A percentile compares a stretch with the other conserved stretches of the same genome.
These are phyloP conservation scores for Paraphoma sp. DNA, from an alignment of 2,329 filamentous ascomycete species.

Conservation along the genomic window DNA sequence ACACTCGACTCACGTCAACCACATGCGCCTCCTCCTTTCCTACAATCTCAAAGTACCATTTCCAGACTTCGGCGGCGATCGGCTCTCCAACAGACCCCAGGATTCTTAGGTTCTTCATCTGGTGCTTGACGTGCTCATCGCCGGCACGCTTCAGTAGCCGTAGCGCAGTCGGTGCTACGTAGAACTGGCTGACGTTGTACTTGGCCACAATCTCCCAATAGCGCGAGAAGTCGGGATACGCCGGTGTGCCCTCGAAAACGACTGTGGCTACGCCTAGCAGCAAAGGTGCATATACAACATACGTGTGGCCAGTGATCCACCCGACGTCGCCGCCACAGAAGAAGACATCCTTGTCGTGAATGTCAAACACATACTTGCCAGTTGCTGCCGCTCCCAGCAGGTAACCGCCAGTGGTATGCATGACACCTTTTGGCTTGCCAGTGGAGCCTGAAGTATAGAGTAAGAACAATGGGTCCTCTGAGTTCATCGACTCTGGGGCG, in stretches of 20 bases:
- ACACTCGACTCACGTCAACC: constrained; percentile 77
- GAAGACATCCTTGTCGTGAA: constrained; percentile 90
- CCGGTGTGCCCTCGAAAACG: constrained; percentile 96
- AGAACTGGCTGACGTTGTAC: constrained; percentile 96
- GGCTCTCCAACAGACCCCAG: constrained; percentile 96
- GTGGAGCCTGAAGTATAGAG: constrained; percentile 98
- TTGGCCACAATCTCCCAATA: constrained; percentile 99
- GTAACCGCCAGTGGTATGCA: constrained; percentile 97
- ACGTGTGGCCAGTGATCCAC: constrained; percentile 99
- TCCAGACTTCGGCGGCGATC: constrained; percentile 98
- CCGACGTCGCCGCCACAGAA: constrained; percentile 98
- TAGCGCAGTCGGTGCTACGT: constrained; percentile 94
- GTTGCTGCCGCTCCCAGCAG: constrained; percentile 92
- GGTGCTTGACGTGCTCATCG: constrained; percentile 85
- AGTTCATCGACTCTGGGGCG: constrained; percentile 84
- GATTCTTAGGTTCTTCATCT: constrained; percentile 88
- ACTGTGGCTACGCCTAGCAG: constrained; percentile 92
- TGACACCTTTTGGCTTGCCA: constrained; percentile 97
- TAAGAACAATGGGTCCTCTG: constrained; percentile 95
- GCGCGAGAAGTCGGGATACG: constrained; percentile 95
- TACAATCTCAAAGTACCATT: constrained; percentile 97
- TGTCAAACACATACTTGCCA: constrained; percentile 98
- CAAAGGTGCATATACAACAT: constrained; percentile 95
- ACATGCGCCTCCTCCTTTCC: constrained; percentile 93
- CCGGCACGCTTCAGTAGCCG: constrained; percentile 94